A percentile compares a stretch with the other conserved stretches of the same genome.
Evolutionary conservation across 208 protist species (phyloP).

Genomic region (Trypanosoma grayi): DNA sequence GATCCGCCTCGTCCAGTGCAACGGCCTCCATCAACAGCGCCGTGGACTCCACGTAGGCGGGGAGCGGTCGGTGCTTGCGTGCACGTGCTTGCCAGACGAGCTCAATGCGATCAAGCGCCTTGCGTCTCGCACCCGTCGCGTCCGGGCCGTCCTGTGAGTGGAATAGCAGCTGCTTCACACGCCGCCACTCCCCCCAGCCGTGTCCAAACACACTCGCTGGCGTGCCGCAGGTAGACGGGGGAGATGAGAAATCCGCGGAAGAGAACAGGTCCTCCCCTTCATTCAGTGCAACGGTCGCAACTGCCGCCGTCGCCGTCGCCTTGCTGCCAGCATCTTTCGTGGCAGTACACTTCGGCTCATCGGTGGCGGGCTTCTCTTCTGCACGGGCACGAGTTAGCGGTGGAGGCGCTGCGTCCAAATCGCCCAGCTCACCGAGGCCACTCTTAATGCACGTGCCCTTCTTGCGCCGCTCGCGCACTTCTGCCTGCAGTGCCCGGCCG

Average conservation of each 20-base stretch:
- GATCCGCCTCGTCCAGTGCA: constrained; percentile 47
- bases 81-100: constrained; percentile 56
- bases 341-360: not conserved
- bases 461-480: constrained; percentile 35
- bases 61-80: constrained; percentile 52
- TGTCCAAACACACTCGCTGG: constrained; percentile 53
- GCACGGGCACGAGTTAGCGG: not conserved
- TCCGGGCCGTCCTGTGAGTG: constrained; percentile 5
- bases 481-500: not conserved
- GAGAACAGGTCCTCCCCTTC: not conserved
- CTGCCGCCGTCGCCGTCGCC: not conserved
- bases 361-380: not conserved
- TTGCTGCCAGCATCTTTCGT: not conserved
- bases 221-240: too few species aligned
- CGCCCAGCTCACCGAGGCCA: constrained; percentile 58
- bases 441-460: constrained; percentile 65
- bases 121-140: constrained; percentile 33
- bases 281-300: not conserved
- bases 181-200: constrained; percentile 63
- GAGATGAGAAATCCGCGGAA: not conserved
- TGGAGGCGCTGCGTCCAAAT: constrained; percentile 48
- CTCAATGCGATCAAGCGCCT: constrained; percentile 36
- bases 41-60: constrained; percentile 72
- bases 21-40: constrained; percentile 55
- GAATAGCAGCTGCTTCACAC: constrained; percentile 67